These are phyloP conservation scores for Saitozyma podzolica DNA, from an alignment of 768 basidiomycete species.

Conservation along the genomic window DNA sequence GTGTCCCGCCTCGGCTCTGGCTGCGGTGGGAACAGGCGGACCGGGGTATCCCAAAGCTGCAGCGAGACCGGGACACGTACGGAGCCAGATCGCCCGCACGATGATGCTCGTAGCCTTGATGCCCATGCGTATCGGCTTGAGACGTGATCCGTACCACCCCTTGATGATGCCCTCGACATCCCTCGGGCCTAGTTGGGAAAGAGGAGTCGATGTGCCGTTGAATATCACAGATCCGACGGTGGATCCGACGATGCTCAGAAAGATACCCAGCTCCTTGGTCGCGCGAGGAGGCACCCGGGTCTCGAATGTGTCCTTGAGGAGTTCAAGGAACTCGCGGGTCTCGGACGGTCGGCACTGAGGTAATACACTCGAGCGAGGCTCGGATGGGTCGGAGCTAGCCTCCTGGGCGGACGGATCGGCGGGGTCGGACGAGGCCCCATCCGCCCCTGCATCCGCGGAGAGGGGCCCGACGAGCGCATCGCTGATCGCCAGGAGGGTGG, in stretches of 20 bases:
- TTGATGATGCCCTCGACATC: conserved; percentile 11
- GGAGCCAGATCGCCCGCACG: conserved; percentile 7
- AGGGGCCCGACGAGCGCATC: conserved; percentile 7
- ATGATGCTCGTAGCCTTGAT: conserved; percentile 6
- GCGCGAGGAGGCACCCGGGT: neutral
- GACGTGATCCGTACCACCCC: conserved; percentile 6
- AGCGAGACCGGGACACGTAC: conserved; percentile 7
- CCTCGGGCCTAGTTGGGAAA: conserved; percentile 5
- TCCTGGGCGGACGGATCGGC: neutral
- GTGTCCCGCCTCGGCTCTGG: neutral
- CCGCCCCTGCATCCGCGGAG: neutral
- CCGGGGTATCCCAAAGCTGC: conserved; percentile 7
- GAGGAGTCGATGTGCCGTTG: conserved; percentile 10
- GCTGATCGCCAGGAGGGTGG: conserved; percentile 11
- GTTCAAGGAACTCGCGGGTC: neutral
- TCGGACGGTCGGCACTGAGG: too few species aligned
- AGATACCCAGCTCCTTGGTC: conserved; percentile 5
- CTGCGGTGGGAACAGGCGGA: neutral
- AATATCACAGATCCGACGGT: conserved; percentile 6
- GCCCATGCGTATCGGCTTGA: conserved; percentile 9
- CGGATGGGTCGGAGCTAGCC: too few species aligned
- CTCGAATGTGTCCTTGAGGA: conserved; percentile 4
- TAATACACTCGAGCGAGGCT: too few species aligned
- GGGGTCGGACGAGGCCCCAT: conserved; percentile 1
- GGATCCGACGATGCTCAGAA: conserved; percentile 3